Conservation (phyloP, 148 eudicot species). For the Beta vulgaris region DNA sequence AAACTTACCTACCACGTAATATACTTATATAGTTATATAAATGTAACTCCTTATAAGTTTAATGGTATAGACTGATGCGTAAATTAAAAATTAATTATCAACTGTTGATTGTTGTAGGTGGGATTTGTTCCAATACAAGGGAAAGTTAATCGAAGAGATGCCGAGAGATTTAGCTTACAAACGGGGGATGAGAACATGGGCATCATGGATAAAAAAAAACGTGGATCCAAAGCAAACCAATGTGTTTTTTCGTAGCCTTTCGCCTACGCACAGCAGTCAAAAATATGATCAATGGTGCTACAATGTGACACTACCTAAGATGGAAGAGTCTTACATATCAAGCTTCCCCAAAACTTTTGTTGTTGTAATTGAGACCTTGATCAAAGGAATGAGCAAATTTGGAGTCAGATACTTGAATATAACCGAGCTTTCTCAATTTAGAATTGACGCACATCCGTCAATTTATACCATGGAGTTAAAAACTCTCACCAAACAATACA, state of each 20-base stretch:
- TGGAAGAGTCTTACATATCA: background rate
- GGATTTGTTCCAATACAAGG: slow-evolving; percentile 35
- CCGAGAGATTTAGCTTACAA: slow-evolving; percentile 28
- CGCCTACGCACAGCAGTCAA: slow-evolving; percentile 17
- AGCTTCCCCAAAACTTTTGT: slow-evolving; percentile 7
- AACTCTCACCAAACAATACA: no score
- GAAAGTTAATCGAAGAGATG: slow-evolving; percentile 30
- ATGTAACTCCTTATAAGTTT: no score
- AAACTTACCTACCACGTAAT: no score
- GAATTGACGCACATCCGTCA: slow-evolving; percentile 38
- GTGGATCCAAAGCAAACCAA: slow-evolving; percentile 2
- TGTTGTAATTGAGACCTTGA: slow-evolving; percentile 25
- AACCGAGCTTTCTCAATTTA: slow-evolving; percentile 30
- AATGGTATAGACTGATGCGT: no score
- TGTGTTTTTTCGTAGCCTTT: slow-evolving; percentile 22
- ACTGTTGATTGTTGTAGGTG: no score
- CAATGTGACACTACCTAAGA: slow-evolving; percentile 16
- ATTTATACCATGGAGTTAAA: background rate
- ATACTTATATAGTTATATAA: no score
- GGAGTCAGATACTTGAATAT: slow-evolving; percentile 35
- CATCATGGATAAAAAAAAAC: slow-evolving; percentile 15
- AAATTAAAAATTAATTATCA: no score
- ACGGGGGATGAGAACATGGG: slow-evolving; percentile 45
- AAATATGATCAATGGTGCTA: slow-evolving; percentile 21
- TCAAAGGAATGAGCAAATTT: background rate